Conservation (phyloP, 139 green algal genomes). For the Pseudopediastrum boryanum region DNA sequence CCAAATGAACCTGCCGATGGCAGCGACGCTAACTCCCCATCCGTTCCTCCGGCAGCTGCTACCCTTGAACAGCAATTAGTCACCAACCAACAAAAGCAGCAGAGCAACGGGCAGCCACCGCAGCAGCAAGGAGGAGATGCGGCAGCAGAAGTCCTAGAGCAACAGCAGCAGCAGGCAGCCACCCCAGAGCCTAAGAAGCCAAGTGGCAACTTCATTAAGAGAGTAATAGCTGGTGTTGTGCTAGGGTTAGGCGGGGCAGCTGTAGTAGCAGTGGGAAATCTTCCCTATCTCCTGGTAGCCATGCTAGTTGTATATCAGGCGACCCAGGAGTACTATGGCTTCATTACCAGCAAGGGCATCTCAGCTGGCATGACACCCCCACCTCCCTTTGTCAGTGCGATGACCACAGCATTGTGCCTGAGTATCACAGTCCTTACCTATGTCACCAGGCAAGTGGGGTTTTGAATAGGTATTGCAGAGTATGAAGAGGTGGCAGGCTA, state of each 20-base stretch:
- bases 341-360: constrained; percentile 69
- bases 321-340: constrained; percentile 72
- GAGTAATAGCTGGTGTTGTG: constrained; percentile 65
- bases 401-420: constrained; percentile 75
- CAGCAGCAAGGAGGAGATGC: no score
- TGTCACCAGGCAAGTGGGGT: no score
- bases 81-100: constrained; percentile 1
- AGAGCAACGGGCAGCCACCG: background rate
- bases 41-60: background rate
- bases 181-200: background rate
- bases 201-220: constrained; percentile 55
- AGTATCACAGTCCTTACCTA: constrained; percentile 64
- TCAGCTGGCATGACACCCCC: constrained; percentile 71
- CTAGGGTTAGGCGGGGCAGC: constrained; percentile 62
- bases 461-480: no score
- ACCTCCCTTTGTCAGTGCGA: constrained; percentile 55
- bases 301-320: constrained; percentile 78
- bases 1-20: no score
- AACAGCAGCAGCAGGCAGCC: background rate
- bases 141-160: background rate
- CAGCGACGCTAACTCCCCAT: no score
- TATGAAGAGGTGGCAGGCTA: no score
- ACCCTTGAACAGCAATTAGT: constrained; percentile 3
- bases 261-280: constrained; percentile 63
- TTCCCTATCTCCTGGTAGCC: constrained; percentile 55